A percentile compares a stretch with the other conserved stretches of the same genome.
These are phyloP conservation scores for Rhizophlyctis rosea DNA, from an alignment of 192 early-diverging fungal genomes.

Conservation along the genomic window DNA sequence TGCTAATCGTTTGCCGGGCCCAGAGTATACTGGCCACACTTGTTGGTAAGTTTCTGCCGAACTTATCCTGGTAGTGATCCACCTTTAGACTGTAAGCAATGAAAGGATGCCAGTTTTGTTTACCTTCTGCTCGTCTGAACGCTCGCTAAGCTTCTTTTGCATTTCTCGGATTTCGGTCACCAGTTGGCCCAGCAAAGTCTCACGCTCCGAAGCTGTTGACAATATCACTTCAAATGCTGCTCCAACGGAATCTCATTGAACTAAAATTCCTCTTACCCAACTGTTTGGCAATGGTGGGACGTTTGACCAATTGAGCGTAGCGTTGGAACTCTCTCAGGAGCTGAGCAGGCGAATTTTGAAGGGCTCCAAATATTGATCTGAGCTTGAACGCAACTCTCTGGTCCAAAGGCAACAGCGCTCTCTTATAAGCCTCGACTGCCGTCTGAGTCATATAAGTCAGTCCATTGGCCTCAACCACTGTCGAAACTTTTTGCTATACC, in stretches of 20 bases:
- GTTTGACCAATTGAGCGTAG: conserved; percentile 38
- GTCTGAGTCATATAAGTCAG: conserved; percentile 24
- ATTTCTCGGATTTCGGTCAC: conserved; percentile 25
- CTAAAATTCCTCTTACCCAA: conserved; percentile 30
- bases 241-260: background rate
- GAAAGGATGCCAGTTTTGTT: too few relatives aligned
- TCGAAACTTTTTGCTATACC: conserved; percentile 22
- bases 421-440: conserved; percentile 26
- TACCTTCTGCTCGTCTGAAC: conserved; percentile 24
- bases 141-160: conserved; percentile 30
- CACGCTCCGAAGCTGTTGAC: conserved; percentile 36
- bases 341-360: conserved; percentile 42
- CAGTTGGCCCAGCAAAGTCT: conserved; percentile 42
- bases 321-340: conserved; percentile 50
- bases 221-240: conserved; percentile 3
- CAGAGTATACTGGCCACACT: conserved; percentile 37
- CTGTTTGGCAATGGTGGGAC: conserved; percentile 29
- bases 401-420: conserved; percentile 27
- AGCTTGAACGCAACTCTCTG: conserved; percentile 32
- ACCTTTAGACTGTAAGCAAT: background rate
- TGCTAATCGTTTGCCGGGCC: conserved; percentile 37
- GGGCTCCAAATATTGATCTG: conserved; percentile 27
- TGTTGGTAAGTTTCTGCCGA: conserved; percentile 21
- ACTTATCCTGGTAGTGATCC: conserved; percentile 1
- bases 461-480: background rate